Conservation (phyloP, 1,284 basidiomycete genomes). For the Austroboletus novae-zelandiae region DNA sequence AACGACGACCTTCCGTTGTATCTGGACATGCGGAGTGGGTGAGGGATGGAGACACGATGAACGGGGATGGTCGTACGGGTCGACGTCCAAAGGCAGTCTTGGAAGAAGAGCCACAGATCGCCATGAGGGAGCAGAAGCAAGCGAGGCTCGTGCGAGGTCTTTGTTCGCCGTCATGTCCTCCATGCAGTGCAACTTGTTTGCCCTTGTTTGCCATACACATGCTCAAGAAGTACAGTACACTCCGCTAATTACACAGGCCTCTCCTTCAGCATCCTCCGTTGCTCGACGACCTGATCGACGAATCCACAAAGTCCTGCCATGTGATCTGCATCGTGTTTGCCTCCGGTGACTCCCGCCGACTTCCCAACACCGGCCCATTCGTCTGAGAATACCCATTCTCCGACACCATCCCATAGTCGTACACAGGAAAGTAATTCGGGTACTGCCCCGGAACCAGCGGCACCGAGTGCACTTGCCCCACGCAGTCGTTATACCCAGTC, state of each 20-base stretch:
- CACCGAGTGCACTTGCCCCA: slow-evolving; percentile 30
- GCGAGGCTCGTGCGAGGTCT: background rate
- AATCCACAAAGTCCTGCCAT: slow-evolving; percentile 56
- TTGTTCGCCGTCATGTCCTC: slow-evolving; percentile 1
- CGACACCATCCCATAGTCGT: slow-evolving; percentile 56
- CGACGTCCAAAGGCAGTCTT: slow-evolving; percentile 51
- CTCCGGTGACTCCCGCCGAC: slow-evolving; percentile 51
- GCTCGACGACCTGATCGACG: slow-evolving; percentile 29
- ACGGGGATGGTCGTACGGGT: slow-evolving; percentile 39
- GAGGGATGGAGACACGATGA: slow-evolving; percentile 9
- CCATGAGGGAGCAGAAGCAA: slow-evolving; percentile 36
- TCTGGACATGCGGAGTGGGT: slow-evolving; percentile 33
- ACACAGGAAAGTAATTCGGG: slow-evolving; percentile 74
- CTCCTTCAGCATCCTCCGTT: slow-evolving; percentile 8
- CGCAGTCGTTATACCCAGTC: slow-evolving; percentile 23
- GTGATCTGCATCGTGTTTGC: slow-evolving; percentile 52
- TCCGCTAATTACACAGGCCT: slow-evolving; percentile 18
- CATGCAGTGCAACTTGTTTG: slow-evolving; percentile 17
- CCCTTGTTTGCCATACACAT: slow-evolving; percentile 16
- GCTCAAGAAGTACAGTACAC: slow-evolving; percentile 1
- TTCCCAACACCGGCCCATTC: slow-evolving; percentile 34
- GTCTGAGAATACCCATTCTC: slow-evolving; percentile 36
- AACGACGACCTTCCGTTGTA: slow-evolving; percentile 75
- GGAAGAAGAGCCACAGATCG: slow-evolving; percentile 51
- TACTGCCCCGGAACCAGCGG: slow-evolving; percentile 38